Conservation (phyloP, 2,329 filamentous ascomycete genomes). For the Pseudogymnoascus sp. region DNA sequence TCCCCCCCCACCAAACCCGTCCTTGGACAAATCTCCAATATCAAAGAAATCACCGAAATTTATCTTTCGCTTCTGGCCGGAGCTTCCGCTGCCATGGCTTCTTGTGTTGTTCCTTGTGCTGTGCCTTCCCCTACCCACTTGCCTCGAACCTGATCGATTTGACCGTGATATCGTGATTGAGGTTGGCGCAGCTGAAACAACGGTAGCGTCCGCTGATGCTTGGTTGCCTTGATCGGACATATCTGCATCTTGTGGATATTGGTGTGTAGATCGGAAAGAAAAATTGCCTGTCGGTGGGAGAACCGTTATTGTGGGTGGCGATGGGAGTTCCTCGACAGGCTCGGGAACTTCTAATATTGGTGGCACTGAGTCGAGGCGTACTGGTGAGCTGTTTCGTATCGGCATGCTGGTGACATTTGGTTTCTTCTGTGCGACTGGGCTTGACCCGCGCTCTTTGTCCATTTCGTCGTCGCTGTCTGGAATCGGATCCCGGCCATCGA, state of each 20-base stretch:
- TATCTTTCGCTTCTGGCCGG: constrained; percentile 62
- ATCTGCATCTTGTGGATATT: constrained; percentile 49
- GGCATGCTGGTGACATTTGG: constrained; percentile 34
- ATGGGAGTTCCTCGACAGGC: constrained; percentile 12
- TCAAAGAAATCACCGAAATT: constrained; percentile 71
- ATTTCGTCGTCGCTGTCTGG: constrained; percentile 61
- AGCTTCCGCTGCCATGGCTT: constrained; percentile 9
- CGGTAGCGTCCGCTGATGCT: constrained; percentile 23
- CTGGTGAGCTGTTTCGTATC: constrained; percentile 27
- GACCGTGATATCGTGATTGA: constrained; percentile 23
- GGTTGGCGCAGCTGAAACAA: constrained; percentile 17
- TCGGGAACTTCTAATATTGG: constrained; percentile 15
- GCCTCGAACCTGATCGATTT: constrained; percentile 20
- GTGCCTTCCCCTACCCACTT: constrained; percentile 22
- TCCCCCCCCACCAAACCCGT: constrained; percentile 31
- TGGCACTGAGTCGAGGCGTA: constrained; percentile 32
- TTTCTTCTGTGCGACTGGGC: constrained; percentile 47
- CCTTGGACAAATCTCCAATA: constrained; percentile 56
- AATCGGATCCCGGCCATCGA: constrained; percentile 52
- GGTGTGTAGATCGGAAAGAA: constrained; percentile 58
- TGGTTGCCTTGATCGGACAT: constrained; percentile 40
- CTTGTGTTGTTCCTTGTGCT: constrained; percentile 14
- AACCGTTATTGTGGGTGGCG: constrained; percentile 17
- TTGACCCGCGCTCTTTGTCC: constrained; percentile 50
- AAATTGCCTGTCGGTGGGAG: constrained; percentile 52